Percentiles rank a stretch among this genome's conserved stretches.
These are phyloP conservation scores for Pseudohalonectria lignicola DNA, from an alignment of 2,329 filamentous ascomycete genomes.

Conservation along the genomic window DNA sequence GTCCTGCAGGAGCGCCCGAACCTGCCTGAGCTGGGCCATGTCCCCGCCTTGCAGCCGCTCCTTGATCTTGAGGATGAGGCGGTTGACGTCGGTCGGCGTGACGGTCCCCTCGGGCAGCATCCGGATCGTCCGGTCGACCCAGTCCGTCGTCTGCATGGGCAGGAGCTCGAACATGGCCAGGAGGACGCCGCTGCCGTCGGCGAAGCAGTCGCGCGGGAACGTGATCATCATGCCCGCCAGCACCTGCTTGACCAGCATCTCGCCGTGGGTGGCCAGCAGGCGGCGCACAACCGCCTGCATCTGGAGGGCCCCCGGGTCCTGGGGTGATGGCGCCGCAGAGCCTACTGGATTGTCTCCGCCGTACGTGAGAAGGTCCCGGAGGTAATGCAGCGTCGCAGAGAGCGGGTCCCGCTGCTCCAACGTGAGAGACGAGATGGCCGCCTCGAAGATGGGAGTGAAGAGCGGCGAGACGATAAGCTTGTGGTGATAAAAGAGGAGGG, in stretches of 20 bases:
- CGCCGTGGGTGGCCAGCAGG: slow-evolving; percentile 60
- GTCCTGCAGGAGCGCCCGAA: slow-evolving; percentile 80
- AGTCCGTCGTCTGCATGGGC: slow-evolving; percentile 65
- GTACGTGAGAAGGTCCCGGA: slow-evolving; percentile 84
- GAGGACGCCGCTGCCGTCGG: slow-evolving; percentile 87
- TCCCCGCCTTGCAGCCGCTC: slow-evolving; percentile 57
- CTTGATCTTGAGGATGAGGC: slow-evolving; percentile 69
- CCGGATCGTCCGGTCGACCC: slow-evolving; percentile 75
- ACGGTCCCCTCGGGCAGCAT: slow-evolving; percentile 78
- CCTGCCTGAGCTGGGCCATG: slow-evolving; percentile 54
- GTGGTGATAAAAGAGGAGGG: slow-evolving; percentile 83
- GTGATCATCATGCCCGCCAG: slow-evolving; percentile 99
- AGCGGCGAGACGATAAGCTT: slow-evolving; percentile 71
- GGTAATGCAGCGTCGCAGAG: slow-evolving; percentile 83
- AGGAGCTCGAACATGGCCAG: slow-evolving; percentile 81
- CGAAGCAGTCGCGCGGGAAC: slow-evolving; percentile 91
- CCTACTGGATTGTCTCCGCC: slow-evolving; percentile 63
- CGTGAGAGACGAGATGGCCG: slow-evolving; percentile 74
- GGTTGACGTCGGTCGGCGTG: slow-evolving; percentile 66
- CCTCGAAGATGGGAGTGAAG: slow-evolving; percentile 74
- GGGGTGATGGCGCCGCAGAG: slow-evolving; percentile 42
- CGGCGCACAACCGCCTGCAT: slow-evolving; percentile 63
- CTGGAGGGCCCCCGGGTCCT: slow-evolving; percentile 46
- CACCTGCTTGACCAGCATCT: slow-evolving; percentile 73
- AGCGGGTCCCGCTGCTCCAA: slow-evolving; percentile 88